Evolutionary conservation across 192 early-diverging fungal genomes (phyloP).

Genomic region (Haplosporangium gracile): DNA sequence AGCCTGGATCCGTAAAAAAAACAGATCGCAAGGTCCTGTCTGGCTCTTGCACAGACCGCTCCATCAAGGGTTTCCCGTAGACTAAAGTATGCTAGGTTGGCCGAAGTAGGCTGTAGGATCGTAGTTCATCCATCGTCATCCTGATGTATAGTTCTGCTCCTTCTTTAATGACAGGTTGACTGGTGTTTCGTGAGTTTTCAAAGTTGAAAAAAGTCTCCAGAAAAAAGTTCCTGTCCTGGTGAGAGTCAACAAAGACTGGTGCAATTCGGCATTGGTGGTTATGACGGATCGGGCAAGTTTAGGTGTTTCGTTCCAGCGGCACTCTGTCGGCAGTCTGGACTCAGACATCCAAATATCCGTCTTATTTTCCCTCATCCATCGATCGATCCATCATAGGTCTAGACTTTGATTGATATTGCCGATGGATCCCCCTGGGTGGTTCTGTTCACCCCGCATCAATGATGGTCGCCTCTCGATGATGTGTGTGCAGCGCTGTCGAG

Average conservation of each 20-base stretch:
- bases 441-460: not conserved
- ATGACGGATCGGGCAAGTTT: not conserved
- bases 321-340: not conserved
- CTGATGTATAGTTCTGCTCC: not conserved
- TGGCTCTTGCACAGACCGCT: not conserved
- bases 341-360: constrained; percentile 10
- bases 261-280: not conserved
- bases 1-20: not conserved
- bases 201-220: not conserved
- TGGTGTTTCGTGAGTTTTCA: not conserved
- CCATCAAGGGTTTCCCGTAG: not conserved
- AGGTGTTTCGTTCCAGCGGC: not conserved
- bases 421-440: not conserved
- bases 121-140: not conserved
- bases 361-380: constrained; percentile 29
- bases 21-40: constrained; percentile 1
- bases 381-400: constrained; percentile 21
- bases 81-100: not conserved
- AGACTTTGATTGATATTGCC: constrained; percentile 11
- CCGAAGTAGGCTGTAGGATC: not conserved
- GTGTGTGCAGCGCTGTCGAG: not conserved
- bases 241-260: not conserved
- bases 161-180: not conserved
- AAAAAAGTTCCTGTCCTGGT: not conserved
- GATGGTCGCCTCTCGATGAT: not conserved